Percentiles rank a stretch among this genome's conserved stretches.
These are phyloP conservation scores for Nigrospora osmanthi DNA, from an alignment of 2,329 filamentous ascomycete genomes.

Conservation along the genomic window DNA sequence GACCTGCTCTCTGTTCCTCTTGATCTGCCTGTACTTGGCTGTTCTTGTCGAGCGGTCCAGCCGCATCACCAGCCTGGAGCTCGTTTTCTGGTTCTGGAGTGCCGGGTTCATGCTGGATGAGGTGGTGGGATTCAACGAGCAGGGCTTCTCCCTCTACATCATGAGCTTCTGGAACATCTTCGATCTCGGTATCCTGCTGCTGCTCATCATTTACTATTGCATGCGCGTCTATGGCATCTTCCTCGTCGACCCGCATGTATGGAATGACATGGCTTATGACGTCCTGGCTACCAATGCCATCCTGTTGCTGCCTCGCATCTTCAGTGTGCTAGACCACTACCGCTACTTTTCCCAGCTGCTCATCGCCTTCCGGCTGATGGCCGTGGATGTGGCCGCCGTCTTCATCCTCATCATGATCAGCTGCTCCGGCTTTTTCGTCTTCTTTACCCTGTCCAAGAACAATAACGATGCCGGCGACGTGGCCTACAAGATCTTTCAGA, in stretches of 20 bases:
- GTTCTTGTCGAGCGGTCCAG: conserved; percentile 70
- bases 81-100: conserved; percentile 97
- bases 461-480: conserved; percentile 64
- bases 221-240: conserved; percentile 84
- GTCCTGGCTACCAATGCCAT: conserved; percentile 89
- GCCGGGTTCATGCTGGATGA: conserved; percentile 96
- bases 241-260: conserved; percentile 64
- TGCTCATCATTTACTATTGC: conserved; percentile 84
- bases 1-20: conserved; percentile 75
- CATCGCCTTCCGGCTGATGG: conserved; percentile 92
- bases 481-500: conserved; percentile 88
- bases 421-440: conserved; percentile 93
- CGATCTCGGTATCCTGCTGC: conserved; percentile 78
- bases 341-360: conserved; percentile 92
- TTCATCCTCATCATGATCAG: conserved; percentile 77
- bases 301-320: conserved; percentile 80
- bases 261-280: conserved; percentile 84
- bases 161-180: conserved; percentile 98
- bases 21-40: conserved; percentile 78
- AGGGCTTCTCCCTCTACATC: conserved; percentile 92
- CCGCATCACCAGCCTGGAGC: conserved; percentile 74
- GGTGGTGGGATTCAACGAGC: conserved; percentile 91
- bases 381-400: conserved; percentile 77
- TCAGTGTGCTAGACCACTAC: conserved; percentile 90
- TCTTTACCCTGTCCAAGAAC: conserved; percentile 75